Evolutionary conservation across 192 early-diverging fungal species (phyloP).

Genomic region (Rhizoclosmatium globosum): DNA sequence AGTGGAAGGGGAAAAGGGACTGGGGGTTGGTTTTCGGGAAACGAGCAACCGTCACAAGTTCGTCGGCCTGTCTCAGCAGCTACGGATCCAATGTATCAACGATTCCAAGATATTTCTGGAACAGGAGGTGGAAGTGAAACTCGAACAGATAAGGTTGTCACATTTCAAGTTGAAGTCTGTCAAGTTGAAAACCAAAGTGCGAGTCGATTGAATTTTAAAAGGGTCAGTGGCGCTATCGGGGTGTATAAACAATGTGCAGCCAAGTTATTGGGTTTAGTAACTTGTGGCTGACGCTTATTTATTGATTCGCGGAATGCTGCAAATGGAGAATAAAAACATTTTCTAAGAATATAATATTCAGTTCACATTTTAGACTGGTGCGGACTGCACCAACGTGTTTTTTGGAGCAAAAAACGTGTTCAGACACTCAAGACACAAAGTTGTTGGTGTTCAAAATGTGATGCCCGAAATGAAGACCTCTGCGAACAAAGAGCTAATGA

Average conservation of each 20-base stretch:
- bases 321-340: no score
- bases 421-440: no score
- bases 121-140: neutral
- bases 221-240: neutral
- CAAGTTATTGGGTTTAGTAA: neutral
- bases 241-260: neutral
- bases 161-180: conserved; percentile 16
- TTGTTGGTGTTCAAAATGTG: no score
- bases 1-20: neutral
- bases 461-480: no score
- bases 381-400: no score
- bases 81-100: neutral
- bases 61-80: neutral
- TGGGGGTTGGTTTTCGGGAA: conserved; percentile 13
- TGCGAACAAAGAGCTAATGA: no score
- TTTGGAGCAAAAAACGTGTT: no score
- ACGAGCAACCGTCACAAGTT: neutral
- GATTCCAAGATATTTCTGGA: neutral
- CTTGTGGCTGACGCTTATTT: no score
- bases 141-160: neutral
- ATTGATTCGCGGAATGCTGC: no score
- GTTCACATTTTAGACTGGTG: no score
- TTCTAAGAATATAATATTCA: no score
- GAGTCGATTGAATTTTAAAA: neutral
- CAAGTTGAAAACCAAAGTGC: neutral